Conservation (phyloP, 2,329 filamentous ascomycete genomes). For the Stagonosporopsis chrysanthemi region DNA sequence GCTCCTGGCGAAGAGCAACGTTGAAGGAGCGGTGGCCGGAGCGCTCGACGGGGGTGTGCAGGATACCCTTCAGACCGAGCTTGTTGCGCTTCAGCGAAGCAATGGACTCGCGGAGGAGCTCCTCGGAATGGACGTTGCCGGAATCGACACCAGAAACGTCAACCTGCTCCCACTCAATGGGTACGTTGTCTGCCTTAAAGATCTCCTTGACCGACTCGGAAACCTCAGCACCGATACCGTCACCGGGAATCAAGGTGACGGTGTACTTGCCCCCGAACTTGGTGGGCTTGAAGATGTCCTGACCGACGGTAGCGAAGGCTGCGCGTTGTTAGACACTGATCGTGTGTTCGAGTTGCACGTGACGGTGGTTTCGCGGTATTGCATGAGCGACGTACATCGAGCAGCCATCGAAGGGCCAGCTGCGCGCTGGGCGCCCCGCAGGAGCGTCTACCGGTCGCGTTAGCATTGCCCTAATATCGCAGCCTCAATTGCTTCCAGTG, state of each 20-base stretch:
- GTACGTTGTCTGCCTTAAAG: constrained; percentile 99
- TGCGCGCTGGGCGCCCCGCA: constrained; percentile 61
- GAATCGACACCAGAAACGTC: constrained; percentile 91
- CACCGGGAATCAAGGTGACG: constrained; percentile 96
- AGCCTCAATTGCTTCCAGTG: constrained; percentile 33
- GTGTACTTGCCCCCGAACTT: constrained; percentile 99
- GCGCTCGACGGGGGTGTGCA: constrained; percentile 95
- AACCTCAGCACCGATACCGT: constrained; percentile 97
- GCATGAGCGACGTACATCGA: constrained; percentile 57
- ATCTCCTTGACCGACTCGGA: constrained; percentile 98
- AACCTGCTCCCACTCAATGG: constrained; percentile 98
- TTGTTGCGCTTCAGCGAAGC: constrained; percentile 97
- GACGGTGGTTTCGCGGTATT: constrained; percentile 1
- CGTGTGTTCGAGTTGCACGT: constrained; percentile 8
- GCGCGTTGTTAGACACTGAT: constrained; percentile 24
- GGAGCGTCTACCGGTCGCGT: constrained; percentile 58
- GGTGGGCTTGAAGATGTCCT: constrained; percentile 98
- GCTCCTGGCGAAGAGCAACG: constrained; percentile 97
- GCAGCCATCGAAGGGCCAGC: constrained; percentile 60
- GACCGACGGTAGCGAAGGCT: constrained; percentile 72
- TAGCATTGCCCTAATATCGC: constrained; percentile 27
- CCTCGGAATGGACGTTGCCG: constrained; percentile 86
- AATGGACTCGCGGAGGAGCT: constrained; percentile 94
- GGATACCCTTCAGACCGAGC: constrained; percentile 97
- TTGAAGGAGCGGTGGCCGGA: constrained; percentile 99